phyloP scores from a whole-genome alignment of 805 yeast genomes.

The Ogataea parapolymorpha region DNA sequence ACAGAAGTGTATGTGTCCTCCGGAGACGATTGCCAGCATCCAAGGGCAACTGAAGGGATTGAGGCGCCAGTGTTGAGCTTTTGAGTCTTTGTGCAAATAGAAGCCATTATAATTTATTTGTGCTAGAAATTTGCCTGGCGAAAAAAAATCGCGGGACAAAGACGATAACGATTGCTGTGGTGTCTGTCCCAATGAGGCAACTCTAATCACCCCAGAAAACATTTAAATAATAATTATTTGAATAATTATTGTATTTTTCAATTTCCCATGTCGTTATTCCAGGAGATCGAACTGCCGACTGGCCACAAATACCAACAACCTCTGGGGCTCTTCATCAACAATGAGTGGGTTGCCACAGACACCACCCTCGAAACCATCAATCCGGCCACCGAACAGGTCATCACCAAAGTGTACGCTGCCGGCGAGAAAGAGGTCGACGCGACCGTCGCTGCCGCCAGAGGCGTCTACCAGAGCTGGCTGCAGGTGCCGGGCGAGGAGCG shows the following conservation, averaged over 20 bases:
- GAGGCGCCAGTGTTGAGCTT: slow-evolving; percentile 15
- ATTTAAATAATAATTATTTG: too few relatives aligned
- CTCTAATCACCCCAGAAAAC: neutral
- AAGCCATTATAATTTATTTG: neutral
- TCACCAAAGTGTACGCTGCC: slow-evolving; percentile 47
- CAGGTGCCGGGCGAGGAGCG: slow-evolving; percentile 40
- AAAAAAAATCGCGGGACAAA: neutral
- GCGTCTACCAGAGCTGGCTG: slow-evolving; percentile 47
- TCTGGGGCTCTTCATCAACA: slow-evolving; percentile 59
- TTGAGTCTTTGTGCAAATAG: slow-evolving; percentile 10
- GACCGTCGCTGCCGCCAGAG: slow-evolving; percentile 50
- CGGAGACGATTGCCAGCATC: slow-evolving; percentile 64
- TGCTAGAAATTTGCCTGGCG: neutral
- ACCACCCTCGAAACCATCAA: slow-evolving; percentile 41
- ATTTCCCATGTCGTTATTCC: slow-evolving; percentile 10
- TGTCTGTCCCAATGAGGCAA: slow-evolving; percentile 1
- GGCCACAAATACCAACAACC: slow-evolving; percentile 53
- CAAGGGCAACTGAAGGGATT: slow-evolving; percentile 70
- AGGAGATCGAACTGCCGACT: slow-evolving; percentile 37
- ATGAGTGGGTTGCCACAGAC: slow-evolving; percentile 45
- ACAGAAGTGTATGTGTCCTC: slow-evolving; percentile 55
- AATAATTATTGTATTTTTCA: neutral
- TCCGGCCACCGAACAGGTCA: slow-evolving; percentile 49
- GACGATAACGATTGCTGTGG: neutral
- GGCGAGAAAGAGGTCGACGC: slow-evolving; percentile 44